A percentile compares a stretch with the other conserved stretches of the same genome.
phyloP scores from a whole-genome alignment of 140 eudicot species.

The Senecio squalidus region DNA sequence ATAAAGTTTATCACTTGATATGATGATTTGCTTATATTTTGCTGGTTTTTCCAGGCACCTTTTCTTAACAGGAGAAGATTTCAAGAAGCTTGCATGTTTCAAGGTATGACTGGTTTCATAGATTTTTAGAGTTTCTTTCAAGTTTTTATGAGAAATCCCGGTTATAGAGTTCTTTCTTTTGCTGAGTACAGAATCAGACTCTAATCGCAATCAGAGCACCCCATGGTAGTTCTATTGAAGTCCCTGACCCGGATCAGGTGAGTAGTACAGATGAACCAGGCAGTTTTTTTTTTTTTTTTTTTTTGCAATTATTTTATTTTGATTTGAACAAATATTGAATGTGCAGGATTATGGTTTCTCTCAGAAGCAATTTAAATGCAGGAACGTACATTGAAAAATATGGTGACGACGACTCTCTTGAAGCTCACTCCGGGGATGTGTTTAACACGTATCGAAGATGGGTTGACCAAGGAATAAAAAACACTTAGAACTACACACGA shows the following conservation, averaged over 20 bases:
- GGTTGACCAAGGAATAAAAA: no score
- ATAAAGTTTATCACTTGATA: conserved; percentile 1
- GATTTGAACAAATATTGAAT: conserved; percentile 14
- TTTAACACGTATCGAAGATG: no score
- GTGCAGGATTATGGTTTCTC: conserved; percentile 43
- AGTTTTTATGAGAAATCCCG: not conserved
- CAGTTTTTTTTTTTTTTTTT: not conserved
- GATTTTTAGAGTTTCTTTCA: not conserved
- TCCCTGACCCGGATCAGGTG: conserved; percentile 86
- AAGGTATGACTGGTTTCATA: conserved; percentile 29
- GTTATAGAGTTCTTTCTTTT: conserved; percentile 1
- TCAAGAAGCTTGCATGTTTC: conserved; percentile 57
- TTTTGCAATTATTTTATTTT: conserved; percentile 7
- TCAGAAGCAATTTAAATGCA: conserved; percentile 39
- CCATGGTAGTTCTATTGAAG: conserved; percentile 62
- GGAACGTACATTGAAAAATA: no score
- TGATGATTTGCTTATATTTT: conserved; percentile 6
- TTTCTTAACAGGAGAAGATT: conserved; percentile 57
- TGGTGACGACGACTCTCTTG: no score
- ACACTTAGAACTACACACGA: no score
- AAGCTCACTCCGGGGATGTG: no score
- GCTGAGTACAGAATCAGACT: conserved; percentile 52
- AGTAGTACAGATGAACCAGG: conserved; percentile 20
- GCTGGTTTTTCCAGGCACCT: conserved; percentile 45
- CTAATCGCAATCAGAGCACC: conserved; percentile 67